A percentile compares a stretch with the other conserved stretches of the same genome.
phyloP scores from a whole-genome alignment of 306 rosid species.

The Dalbergia cochinchinensis region DNA sequence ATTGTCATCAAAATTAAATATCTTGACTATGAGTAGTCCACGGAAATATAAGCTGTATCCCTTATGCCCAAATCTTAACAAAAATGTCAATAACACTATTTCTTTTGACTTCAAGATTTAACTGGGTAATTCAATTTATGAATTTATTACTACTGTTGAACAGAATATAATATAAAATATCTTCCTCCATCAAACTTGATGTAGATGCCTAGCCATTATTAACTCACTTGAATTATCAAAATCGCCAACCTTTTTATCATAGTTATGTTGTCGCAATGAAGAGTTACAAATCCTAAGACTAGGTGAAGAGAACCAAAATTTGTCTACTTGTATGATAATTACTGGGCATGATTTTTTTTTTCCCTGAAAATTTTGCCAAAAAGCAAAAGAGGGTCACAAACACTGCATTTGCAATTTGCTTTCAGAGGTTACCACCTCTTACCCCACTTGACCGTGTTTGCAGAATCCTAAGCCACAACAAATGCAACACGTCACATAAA shows the following conservation, averaged over 20 bases:
- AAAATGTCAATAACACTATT: background rate
- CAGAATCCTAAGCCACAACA: constrained; percentile 39
- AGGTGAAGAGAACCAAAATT: constrained; percentile 17
- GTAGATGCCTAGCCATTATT: background rate
- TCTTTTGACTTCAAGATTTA: background rate
- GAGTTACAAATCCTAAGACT: constrained; percentile 25
- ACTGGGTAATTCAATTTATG: background rate
- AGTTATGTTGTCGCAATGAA: background rate
- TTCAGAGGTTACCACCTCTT: constrained; percentile 21
- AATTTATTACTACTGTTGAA: background rate
- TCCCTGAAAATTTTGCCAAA: constrained; percentile 20
- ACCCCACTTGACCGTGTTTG: constrained; percentile 10
- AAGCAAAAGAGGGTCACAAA: constrained; percentile 8
- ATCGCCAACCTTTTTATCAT: background rate
- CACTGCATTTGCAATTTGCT: constrained; percentile 28
- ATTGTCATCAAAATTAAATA: too few relatives aligned
- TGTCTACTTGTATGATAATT: background rate
- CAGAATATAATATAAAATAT: background rate
- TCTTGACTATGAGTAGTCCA: background rate
- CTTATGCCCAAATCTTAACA: background rate
- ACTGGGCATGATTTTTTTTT: constrained; percentile 14
- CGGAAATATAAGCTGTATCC: background rate
- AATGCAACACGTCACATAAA: constrained; percentile 23
- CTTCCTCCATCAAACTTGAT: background rate
- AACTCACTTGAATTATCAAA: background rate